phyloP scores from a whole-genome alignment of 371 early-diverging fungal genomes.

The Rhizomucor pusillus region DNA sequence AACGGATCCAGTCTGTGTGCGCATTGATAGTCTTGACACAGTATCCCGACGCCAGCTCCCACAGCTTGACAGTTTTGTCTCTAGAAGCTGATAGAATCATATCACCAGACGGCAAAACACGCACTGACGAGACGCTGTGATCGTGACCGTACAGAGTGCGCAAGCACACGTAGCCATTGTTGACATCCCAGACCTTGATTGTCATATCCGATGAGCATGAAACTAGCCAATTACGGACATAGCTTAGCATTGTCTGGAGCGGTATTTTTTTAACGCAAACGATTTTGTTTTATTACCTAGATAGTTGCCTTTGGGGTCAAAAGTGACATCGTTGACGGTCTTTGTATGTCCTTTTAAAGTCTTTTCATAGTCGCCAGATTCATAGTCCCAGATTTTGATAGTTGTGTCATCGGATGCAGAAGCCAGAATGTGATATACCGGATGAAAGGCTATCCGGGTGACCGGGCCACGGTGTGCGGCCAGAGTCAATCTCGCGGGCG shows the following conservation, averaged over 20 bases:
- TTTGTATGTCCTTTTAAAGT: conserved; percentile 94
- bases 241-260: not conserved
- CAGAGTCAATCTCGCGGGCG: conserved; percentile 71
- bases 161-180: conserved; percentile 82
- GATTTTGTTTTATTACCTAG: conserved; percentile 55
- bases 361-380: conserved; percentile 86
- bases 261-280: not conserved
- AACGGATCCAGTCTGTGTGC: conserved; percentile 88
- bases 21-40: conserved; percentile 78
- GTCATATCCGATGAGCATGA: conserved; percentile 89
- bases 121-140: conserved; percentile 84
- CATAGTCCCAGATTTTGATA: conserved; percentile 90
- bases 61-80: conserved; percentile 86
- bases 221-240: conserved; percentile 33
- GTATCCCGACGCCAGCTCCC: conserved; percentile 85
- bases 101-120: conserved; percentile 73
- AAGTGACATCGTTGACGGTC: conserved; percentile 81
- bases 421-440: conserved; percentile 78
- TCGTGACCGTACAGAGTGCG: conserved; percentile 90
- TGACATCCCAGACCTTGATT: conserved; percentile 87
- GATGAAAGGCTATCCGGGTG: conserved; percentile 86
- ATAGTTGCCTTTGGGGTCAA: conserved; percentile 76
- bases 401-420: conserved; percentile 91
- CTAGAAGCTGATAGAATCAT: conserved; percentile 81
- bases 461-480: conserved; percentile 82